Evolutionary conservation across 2,329 filamentous ascomycete genomes (phyloP).

Genomic region (Colletotrichum chlorophyti): DNA sequence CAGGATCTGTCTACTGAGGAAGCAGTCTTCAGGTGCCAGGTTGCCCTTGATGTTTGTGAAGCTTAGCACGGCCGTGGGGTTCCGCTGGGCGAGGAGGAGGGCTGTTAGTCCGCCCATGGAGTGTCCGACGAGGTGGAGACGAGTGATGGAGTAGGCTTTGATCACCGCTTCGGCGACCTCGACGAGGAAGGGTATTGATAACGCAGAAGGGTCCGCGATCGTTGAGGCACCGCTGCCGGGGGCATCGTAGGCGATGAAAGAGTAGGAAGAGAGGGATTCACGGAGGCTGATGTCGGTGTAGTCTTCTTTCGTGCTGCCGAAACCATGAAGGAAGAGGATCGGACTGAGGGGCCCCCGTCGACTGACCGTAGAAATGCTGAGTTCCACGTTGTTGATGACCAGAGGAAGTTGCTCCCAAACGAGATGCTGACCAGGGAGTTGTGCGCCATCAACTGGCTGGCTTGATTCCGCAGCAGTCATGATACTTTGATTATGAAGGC

Average conservation of each 20-base stretch:
- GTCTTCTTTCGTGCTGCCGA: conserved; percentile 36
- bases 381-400: conserved; percentile 24
- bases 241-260: conserved; percentile 34
- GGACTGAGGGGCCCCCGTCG: not conserved
- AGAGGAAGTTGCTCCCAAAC: not conserved
- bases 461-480: not conserved
- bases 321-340: conserved; percentile 35
- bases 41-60: conserved; percentile 38
- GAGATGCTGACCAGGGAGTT: not conserved
- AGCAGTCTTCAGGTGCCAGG: conserved; percentile 35
- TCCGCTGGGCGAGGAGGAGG: conserved; percentile 29
- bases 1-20: conserved; percentile 34
- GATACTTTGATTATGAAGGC: not conserved
- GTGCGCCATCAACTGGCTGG: not conserved
- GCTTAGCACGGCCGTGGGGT: conserved; percentile 23
- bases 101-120: conserved; percentile 36
- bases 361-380: conserved; percentile 29
- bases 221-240: conserved; percentile 33
- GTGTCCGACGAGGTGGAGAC: conserved; percentile 36
- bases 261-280: conserved; percentile 17
- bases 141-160: conserved; percentile 9
- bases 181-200: conserved; percentile 32
- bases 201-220: conserved; percentile 25
- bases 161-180: conserved; percentile 29
- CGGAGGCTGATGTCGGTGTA: conserved; percentile 32